Conservation (phyloP, 805 yeast genomes). For the Yamadazyma insecticola region DNA sequence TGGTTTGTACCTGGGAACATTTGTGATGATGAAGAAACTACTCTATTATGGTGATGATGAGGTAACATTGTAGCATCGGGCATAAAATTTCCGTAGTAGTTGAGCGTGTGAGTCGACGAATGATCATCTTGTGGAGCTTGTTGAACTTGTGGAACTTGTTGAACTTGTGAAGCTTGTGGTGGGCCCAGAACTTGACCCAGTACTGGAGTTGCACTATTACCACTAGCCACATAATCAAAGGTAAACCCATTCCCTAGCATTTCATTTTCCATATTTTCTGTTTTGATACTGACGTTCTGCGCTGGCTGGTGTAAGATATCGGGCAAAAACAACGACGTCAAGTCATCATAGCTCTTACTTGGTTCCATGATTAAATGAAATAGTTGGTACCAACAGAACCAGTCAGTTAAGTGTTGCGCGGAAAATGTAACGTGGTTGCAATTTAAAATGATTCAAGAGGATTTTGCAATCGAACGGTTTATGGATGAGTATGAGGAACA, state of each 20-base stretch:
- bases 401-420: not conserved
- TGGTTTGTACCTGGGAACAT: constrained; percentile 5
- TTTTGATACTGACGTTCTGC: not conserved
- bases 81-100: constrained; percentile 20
- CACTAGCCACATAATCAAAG: constrained; percentile 2
- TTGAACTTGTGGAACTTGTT: constrained; percentile 19
- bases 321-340: constrained; percentile 38
- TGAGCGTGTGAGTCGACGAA: constrained; percentile 6
- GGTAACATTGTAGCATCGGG: constrained; percentile 16
- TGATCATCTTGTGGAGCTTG: constrained; percentile 13
- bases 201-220: too few species aligned
- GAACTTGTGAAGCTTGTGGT: constrained; percentile 10
- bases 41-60: constrained; percentile 11
- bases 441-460: constrained; percentile 25
- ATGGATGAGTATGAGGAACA: constrained; percentile 46
- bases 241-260: constrained; percentile 1
- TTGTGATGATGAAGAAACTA: constrained; percentile 1
- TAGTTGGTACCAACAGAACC: too few species aligned
- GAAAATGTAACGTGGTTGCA: not conserved
- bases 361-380: constrained; percentile 4
- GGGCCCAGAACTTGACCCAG: constrained; percentile 1
- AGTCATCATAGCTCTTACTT: constrained; percentile 31
- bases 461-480: constrained; percentile 49
- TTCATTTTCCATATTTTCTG: too few species aligned
- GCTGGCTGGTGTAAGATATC: constrained; percentile 26